Evolutionary conservation across 1,284 basidiomycete species (phyloP).

Genomic region (Cryptococcus floricola): DNA sequence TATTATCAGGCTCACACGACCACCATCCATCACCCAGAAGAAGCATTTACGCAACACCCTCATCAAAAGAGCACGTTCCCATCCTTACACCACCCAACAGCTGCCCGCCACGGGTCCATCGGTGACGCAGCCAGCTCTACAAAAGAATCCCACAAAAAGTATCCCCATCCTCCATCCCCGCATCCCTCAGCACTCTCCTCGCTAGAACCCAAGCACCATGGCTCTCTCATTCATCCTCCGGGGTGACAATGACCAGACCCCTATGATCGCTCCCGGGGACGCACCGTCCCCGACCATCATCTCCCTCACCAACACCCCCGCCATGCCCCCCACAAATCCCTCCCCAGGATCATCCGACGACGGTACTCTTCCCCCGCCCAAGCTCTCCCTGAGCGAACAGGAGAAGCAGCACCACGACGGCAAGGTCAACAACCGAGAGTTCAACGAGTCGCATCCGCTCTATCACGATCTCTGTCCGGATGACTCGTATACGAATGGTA

Average conservation of each 20-base stretch:
- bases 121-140: too few relatives aligned
- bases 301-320: slow-evolving; percentile 6
- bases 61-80: too few relatives aligned
- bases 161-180: background rate
- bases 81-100: too few relatives aligned
- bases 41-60: too few relatives aligned
- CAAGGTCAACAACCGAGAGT: slow-evolving; percentile 10
- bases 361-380: slow-evolving; percentile 1
- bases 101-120: too few relatives aligned
- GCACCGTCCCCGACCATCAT: slow-evolving; percentile 14
- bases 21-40: too few relatives aligned
- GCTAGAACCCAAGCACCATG: slow-evolving; percentile 9
- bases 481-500: slow-evolving; percentile 42
- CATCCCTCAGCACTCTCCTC: background rate
- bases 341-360: background rate
- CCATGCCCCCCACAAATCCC: background rate
- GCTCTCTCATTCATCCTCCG: slow-evolving; percentile 20
- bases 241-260: slow-evolving; percentile 15
- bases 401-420: slow-evolving; percentile 3
- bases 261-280: slow-evolving; percentile 17
- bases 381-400: background rate
- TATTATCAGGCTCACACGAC: too few relatives aligned
- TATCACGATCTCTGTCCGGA: slow-evolving; percentile 45
- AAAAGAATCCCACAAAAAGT: too few relatives aligned
- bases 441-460: slow-evolving; percentile 37